Percentiles rank a stretch among this genome's conserved stretches.
Evolutionary conservation across 2,329 filamentous ascomycete species (phyloP).

Genomic region (Penicillium concentricum): DNA sequence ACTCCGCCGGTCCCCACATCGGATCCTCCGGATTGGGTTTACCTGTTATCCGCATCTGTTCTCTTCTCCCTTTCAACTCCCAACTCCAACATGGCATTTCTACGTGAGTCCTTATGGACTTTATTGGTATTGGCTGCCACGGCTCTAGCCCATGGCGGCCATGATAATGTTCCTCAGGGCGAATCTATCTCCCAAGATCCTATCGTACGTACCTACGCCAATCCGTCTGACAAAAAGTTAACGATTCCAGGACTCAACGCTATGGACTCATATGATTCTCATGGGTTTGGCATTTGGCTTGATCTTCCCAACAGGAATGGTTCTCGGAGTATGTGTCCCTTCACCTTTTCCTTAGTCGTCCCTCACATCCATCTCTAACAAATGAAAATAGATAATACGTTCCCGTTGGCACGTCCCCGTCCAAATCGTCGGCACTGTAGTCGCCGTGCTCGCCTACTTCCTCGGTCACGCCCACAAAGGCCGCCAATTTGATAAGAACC

Average conservation of each 20-base stretch:
- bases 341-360: not conserved
- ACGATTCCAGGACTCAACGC: slow-evolving; percentile 62
- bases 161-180: slow-evolving; percentile 65
- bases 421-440: slow-evolving; percentile 70
- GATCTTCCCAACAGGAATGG: slow-evolving; percentile 92
- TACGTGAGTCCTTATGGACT: slow-evolving; percentile 22
- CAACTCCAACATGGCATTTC: slow-evolving; percentile 12
- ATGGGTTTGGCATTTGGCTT: slow-evolving; percentile 87
- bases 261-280: slow-evolving; percentile 93
- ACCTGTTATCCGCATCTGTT: slow-evolving; percentile 9
- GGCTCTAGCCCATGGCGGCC: slow-evolving; percentile 52
- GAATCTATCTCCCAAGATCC: slow-evolving; percentile 69
- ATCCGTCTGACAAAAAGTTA: not conserved
- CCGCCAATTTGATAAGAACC: slow-evolving; percentile 77
- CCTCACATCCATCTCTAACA: not conserved
- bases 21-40: slow-evolving; percentile 23
- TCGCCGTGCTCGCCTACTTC: slow-evolving; percentile 83
- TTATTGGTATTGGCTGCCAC: slow-evolving; percentile 30
- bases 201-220: slow-evolving; percentile 56
- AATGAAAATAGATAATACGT: slow-evolving; percentile 67
- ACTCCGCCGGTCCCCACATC: slow-evolving; percentile 8
- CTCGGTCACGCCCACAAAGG: slow-evolving; percentile 89
- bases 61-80: slow-evolving; percentile 9
- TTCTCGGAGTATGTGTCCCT: slow-evolving; percentile 68
- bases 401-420: slow-evolving; percentile 93